Evolutionary conservation across 2,329 filamentous ascomycete genomes (phyloP).

Genomic region (Neofusicoccum parvum): DNA sequence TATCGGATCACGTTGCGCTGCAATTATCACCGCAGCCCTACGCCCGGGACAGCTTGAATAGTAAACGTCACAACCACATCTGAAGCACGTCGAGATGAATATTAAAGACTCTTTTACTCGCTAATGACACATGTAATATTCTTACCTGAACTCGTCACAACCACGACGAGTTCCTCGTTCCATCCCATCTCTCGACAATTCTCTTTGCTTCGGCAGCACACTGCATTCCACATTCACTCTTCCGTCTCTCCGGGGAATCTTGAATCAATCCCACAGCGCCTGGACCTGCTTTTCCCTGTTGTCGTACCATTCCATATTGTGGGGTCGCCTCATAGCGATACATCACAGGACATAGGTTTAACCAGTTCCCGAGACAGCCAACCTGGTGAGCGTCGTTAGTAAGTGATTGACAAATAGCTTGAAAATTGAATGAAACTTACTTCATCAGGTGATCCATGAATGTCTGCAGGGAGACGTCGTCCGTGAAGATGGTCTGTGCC

Average conservation of each 20-base stretch:
- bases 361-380: constrained; percentile 22
- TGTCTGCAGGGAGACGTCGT: constrained; percentile 95
- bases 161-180: not conserved
- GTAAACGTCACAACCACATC: too few species aligned
- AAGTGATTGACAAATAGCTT: not conserved
- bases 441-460: constrained; percentile 99
- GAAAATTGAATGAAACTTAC: constrained; percentile 34
- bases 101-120: constrained; percentile 17
- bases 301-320: not conserved
- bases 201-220: not conserved
- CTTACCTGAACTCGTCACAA: not conserved
- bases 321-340: too few species aligned
- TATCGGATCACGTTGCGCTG: too few species aligned
- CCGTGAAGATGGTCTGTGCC: constrained; percentile 97
- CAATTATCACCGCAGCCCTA: too few species aligned
- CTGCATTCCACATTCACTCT: not conserved
- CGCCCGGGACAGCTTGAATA: too few species aligned
- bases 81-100: not conserved
- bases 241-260: not conserved
- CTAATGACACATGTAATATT: constrained; percentile 16
- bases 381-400: not conserved
- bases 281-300: not conserved
- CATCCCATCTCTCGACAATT: not conserved
- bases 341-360: not conserved
- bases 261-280: not conserved